Evolutionary conservation across 2,329 filamentous ascomycete species (phyloP).

Genomic region (Albifimbria verrucaria): DNA sequence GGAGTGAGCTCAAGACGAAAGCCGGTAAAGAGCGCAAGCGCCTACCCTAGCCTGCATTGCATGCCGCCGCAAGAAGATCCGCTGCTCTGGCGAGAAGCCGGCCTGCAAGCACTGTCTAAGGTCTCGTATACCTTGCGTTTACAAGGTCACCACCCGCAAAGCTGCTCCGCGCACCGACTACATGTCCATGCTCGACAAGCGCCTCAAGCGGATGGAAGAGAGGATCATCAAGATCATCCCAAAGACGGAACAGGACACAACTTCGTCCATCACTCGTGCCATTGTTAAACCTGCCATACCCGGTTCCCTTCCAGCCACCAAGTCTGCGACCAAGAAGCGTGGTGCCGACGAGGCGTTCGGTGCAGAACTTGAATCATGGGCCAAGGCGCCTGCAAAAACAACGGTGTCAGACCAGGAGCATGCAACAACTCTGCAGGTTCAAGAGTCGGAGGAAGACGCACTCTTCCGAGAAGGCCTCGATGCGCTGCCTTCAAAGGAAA

Average conservation of each 20-base stretch:
- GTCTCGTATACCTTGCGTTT: constrained; percentile 91
- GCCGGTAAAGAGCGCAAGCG: constrained; percentile 95
- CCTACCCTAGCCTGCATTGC: constrained; percentile 93
- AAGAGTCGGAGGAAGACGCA: constrained; percentile 70
- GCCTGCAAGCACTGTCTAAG: constrained; percentile 94
- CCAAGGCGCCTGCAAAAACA: constrained; percentile 54
- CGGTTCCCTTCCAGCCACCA: constrained; percentile 41
- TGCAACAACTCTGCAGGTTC: constrained; percentile 52
- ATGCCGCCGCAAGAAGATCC: constrained; percentile 94
- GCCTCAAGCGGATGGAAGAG: constrained; percentile 95
- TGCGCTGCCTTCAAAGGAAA: constrained; percentile 76
- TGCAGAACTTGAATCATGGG: constrained; percentile 77
- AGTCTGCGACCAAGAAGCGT: constrained; percentile 69
- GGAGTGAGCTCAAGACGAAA: constrained; percentile 84
- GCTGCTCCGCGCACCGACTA: constrained; percentile 94
- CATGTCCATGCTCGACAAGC: constrained; percentile 98
- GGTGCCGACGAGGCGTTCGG: constrained; percentile 85
- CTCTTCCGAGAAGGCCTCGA: constrained; percentile 80
- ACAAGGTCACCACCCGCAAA: constrained; percentile 94
- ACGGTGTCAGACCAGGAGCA: constrained; percentile 39
- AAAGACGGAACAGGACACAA: constrained; percentile 71
- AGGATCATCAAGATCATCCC: constrained; percentile 94
- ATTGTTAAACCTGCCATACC: constrained; percentile 77
- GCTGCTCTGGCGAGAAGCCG: constrained; percentile 95
- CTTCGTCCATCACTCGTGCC: constrained; percentile 69